A percentile compares a stretch with the other conserved stretches of the same genome.
Evolutionary conservation across 2,329 filamentous ascomycete genomes (phyloP).

Genomic region (Leptographium galeiforme): DNA sequence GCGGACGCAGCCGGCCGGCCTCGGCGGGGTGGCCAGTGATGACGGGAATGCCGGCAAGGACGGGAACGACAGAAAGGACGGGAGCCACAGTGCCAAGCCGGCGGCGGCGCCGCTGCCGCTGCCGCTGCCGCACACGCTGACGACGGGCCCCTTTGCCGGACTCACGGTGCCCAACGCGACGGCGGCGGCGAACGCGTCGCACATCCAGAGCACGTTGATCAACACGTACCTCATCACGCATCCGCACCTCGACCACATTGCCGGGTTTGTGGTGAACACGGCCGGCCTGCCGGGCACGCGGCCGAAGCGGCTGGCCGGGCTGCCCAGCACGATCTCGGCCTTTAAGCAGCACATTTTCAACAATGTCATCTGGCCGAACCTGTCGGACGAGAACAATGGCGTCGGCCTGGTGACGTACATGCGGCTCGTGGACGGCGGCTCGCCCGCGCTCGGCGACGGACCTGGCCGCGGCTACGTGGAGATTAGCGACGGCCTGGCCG

Average conservation of each 20-base stretch:
- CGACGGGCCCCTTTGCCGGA: constrained; percentile 66
- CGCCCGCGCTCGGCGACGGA: constrained; percentile 68
- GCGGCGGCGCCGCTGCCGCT: constrained; percentile 17
- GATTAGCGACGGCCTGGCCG: constrained; percentile 75
- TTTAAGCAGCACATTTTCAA: constrained; percentile 96
- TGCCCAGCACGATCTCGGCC: constrained; percentile 80
- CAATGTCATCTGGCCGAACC: constrained; percentile 92
- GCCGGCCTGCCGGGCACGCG: constrained; percentile 68
- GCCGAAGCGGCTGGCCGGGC: constrained; percentile 73
- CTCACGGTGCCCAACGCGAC: constrained; percentile 55
- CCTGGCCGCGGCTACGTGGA: constrained; percentile 75
- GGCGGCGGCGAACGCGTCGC: constrained; percentile 63
- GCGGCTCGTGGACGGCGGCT: constrained; percentile 77
- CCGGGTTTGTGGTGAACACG: constrained; percentile 86
- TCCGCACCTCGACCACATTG: constrained; percentile 90
- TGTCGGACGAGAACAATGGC: constrained; percentile 91
- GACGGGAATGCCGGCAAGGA: not conserved
- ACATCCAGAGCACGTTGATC: constrained; percentile 67
- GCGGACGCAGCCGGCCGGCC: constrained; percentile 26
- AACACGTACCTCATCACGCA: constrained; percentile 90
- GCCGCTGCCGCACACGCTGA: constrained; percentile 39
- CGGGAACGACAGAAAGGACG: not conserved
- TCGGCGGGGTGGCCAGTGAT: constrained; percentile 14
- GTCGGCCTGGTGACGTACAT: constrained; percentile 86
- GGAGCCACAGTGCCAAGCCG: not conserved